Evolutionary conservation across 2,329 filamentous ascomycete genomes (phyloP), one percentile per base, ranked within the genome.

Genomic region (Apiospora aurea): DNA sequence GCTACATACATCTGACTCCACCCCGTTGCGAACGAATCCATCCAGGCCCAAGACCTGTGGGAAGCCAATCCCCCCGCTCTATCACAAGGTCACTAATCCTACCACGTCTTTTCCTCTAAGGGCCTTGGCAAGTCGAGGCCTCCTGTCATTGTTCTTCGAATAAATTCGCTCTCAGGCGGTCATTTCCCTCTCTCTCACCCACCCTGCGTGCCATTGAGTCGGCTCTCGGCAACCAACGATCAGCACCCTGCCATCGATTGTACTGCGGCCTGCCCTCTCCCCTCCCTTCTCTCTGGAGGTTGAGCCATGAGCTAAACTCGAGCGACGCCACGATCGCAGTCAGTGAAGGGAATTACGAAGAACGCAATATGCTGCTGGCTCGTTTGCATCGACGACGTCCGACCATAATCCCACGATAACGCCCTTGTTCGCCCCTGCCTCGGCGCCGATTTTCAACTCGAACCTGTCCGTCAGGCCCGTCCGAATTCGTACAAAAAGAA

Each of bases 331-430:
- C 46, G 11, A 53, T 69, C 46, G 46, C 68, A 43, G 53, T 53
- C 67, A 34, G 38, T 51, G 7, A n/a, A 51, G 18, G 47, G 57
- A 41, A 64, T 41, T 43, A 41, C 68, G 68, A 57, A 69, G 16
- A 69, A 46, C 67, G 44, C 68, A 69, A 69, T 41, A 69, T 69
- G 68, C 68, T 69, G 68, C 47, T 53, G 68, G 68, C 68, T 69
- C 47, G 68, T 69, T 26, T 69, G 68, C 68, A 57, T 41, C 68
- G 49, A 57, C 46, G 68, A 57, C 68, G 68, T 57, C 49, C 47
- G 68, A 51, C 68, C 68, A 69, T 69, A 47, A 69, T 69, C 68
- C 68, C 68, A 53, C 68, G 68, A 53, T 69, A 69, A 43, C 68
- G 47, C 24, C 44, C 44, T 69, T 26, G 11, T 57, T 57, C 10